Percentiles rank a stretch among this genome's conserved stretches.
Evolutionary conservation across 75 land plant species (phyloP).

Genomic region (Selaginella moellendorffii): DNA sequence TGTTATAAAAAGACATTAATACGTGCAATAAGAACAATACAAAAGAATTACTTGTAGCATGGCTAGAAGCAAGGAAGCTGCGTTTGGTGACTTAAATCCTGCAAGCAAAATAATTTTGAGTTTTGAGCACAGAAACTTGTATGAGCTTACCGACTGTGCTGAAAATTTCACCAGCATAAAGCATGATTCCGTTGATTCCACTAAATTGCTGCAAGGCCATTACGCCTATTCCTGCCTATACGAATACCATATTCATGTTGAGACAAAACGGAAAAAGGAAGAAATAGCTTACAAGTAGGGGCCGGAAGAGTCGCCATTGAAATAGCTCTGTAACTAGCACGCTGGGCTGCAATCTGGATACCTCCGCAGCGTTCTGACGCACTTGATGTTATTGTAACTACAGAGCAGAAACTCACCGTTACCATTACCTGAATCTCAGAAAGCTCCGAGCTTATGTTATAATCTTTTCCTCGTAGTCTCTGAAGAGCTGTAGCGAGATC

Average conservation of each 20-base stretch:
- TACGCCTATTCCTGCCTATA: neutral
- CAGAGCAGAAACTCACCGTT: too few relatives aligned
- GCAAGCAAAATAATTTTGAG: neutral
- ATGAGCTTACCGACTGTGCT: neutral
- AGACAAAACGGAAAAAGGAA: too few relatives aligned
- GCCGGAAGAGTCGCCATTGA: conserved; percentile 6
- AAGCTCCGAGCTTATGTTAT: neutral
- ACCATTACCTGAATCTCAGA: neutral
- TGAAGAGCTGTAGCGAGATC: neutral
- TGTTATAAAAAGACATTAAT: neutral
- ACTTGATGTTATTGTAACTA: too few relatives aligned
- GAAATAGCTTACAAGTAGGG: conserved; percentile 15
- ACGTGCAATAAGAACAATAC: neutral
- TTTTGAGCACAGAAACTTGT: neutral
- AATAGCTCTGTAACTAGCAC: conserved; percentile 5
- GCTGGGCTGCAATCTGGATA: neutral
- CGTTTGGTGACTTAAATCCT: neutral
- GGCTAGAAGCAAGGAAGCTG: neutral
- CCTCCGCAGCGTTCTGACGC: conserved; percentile 10
- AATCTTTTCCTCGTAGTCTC: neutral
- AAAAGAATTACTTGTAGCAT: neutral
- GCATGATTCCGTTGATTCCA: neutral
- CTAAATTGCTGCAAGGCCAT: neutral
- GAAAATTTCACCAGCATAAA: neutral
- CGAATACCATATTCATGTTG: neutral